Conservation (phyloP, 306 rosid species). For the Begonia peltatifolia region DNA sequence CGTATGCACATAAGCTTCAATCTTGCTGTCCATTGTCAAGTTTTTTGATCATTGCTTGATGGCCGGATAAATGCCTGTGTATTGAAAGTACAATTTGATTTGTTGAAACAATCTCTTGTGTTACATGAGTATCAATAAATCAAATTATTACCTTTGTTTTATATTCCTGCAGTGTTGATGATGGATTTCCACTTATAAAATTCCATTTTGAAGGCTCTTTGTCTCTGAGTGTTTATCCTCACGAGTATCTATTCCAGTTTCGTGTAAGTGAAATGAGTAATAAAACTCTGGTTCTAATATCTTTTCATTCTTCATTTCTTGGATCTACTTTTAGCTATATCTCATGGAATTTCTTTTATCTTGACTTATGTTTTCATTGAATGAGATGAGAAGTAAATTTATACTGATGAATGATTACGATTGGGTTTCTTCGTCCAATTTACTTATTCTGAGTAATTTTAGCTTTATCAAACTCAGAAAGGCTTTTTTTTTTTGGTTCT, state of each 20-base stretch:
- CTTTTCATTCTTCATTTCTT: neutral
- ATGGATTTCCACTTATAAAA: conserved; percentile 49
- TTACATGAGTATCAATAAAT: too few species aligned
- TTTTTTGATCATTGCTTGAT: too few species aligned
- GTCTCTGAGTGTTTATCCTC: conserved; percentile 42
- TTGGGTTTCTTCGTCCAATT: too few species aligned
- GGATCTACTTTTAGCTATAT: conserved; percentile 1
- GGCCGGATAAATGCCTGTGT: too few species aligned
- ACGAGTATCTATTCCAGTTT: conserved; percentile 48
- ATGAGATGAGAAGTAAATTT: neutral
- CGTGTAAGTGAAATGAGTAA: conserved; percentile 22
- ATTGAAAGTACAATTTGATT: too few species aligned
- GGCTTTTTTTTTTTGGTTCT: too few species aligned
- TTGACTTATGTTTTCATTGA: conserved; percentile 4
- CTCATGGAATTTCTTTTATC: conserved; percentile 3
- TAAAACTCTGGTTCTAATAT: neutral
- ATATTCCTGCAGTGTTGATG: conserved; percentile 45
- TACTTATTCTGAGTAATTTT: too few species aligned
- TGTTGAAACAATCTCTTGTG: too few species aligned
- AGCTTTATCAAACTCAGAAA: too few species aligned
- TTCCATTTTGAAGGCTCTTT: conserved; percentile 44
- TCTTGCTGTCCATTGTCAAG: too few species aligned
- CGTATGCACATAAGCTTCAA: too few species aligned
- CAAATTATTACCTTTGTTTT: neutral
- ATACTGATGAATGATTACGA: neutral